A percentile compares a stretch with the other conserved stretches of the same genome.
phyloP scores from a whole-genome alignment of 345 rosid species.

The Psidium guajava region DNA sequence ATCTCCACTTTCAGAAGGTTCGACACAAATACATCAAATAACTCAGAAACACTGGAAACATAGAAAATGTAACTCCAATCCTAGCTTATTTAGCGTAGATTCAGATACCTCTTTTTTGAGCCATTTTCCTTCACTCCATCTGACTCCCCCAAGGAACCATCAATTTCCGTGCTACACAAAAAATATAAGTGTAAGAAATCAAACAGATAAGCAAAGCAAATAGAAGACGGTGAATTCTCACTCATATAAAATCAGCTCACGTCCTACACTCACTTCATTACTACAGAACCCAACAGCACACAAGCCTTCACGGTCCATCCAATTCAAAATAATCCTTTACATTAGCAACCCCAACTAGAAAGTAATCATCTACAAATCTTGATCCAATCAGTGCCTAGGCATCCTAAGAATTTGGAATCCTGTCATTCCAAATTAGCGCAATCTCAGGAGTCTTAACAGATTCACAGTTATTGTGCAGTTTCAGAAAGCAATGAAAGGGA shows the following conservation, averaged over 20 bases:
- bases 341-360: neutral
- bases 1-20: neutral
- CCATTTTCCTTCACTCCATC: slow-evolving; percentile 60
- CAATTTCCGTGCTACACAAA: slow-evolving; percentile 42
- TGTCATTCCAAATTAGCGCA: neutral
- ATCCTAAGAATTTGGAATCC: neutral
- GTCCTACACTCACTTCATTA: neutral
- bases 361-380: neutral
- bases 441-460: neutral
- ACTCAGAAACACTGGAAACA: neutral
- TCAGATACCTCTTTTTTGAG: slow-evolving; percentile 68
- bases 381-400: neutral
- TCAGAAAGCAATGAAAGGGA: neutral
- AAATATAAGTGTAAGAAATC: neutral
- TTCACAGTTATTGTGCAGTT: neutral
- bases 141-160: slow-evolving; percentile 61
- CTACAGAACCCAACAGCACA: neutral
- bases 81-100: neutral
- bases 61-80: neutral
- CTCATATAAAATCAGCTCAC: neutral
- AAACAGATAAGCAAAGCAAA: neutral
- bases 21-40: neutral
- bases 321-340: neutral
- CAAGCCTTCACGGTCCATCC: neutral
- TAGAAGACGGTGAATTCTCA: neutral